Conservation (phyloP, 2,329 filamentous ascomycete species). For the Xylariales sp. region DNA sequence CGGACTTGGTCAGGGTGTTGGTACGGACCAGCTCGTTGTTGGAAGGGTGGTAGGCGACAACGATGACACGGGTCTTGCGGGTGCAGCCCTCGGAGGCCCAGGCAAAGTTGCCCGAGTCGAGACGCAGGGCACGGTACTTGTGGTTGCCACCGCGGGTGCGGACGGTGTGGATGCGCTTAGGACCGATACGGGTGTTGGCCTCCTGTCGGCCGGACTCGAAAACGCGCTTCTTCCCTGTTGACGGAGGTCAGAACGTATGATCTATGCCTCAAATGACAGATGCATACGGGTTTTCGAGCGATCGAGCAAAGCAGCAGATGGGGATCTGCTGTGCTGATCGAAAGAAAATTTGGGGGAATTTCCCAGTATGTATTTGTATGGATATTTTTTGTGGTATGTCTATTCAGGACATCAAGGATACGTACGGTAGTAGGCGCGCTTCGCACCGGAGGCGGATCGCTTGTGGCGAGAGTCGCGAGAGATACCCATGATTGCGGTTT, state of each 20-base stretch:
- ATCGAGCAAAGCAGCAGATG: conserved; percentile 5
- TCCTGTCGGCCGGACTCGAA: conserved; percentile 99
- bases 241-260: conserved; percentile 72
- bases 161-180: conserved; percentile 95
- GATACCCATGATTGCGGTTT: conserved; percentile 94
- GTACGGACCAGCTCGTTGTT: conserved; percentile 99
- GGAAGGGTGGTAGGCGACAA: conserved; percentile 96
- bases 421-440: conserved; percentile 88
- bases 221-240: conserved; percentile 88
- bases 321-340: neutral
- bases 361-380: conserved; percentile 1
- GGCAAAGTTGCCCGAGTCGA: conserved; percentile 98
- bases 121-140: conserved; percentile 98
- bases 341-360: neutral
- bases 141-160: conserved; percentile 97
- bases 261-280: conserved; percentile 26
- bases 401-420: conserved; percentile 25
- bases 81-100: conserved; percentile 97
- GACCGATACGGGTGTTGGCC: conserved; percentile 98
- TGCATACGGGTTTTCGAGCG: conserved; percentile 64
- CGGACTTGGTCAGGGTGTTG: conserved; percentile 99
- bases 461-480: conserved; percentile 99
- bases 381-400: conserved; percentile 16
- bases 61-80: conserved; percentile 99
- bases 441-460: conserved; percentile 98